phyloP scores from a whole-genome alignment of 2,329 filamentous ascomycete species.

The Monilinia laxa region DNA sequence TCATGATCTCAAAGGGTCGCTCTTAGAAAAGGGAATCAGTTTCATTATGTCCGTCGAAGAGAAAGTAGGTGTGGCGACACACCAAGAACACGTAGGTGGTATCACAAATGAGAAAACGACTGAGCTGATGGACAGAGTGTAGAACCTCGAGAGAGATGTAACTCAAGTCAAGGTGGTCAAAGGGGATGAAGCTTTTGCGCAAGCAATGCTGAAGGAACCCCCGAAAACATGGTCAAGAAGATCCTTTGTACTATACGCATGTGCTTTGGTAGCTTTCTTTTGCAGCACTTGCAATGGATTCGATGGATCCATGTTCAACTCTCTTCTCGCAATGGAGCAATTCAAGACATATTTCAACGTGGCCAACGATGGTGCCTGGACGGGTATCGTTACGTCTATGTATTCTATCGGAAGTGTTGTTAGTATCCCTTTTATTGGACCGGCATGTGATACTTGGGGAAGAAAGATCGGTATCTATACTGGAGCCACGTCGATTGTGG shows the following conservation, averaged over 20 bases:
- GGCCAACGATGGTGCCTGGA: constrained; percentile 46
- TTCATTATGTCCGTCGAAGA: constrained; percentile 1
- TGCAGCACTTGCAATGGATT: constrained; percentile 53
- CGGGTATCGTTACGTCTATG: constrained; percentile 52
- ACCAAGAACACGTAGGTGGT: constrained; percentile 3
- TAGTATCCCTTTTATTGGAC: constrained; percentile 49
- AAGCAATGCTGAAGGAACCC: constrained; percentile 54
- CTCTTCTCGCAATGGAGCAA: constrained; percentile 45
- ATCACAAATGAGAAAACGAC: background rate
- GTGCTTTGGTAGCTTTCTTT: constrained; percentile 48
- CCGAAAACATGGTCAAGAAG: constrained; percentile 43
- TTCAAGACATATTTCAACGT: constrained; percentile 45
- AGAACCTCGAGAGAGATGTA: background rate
- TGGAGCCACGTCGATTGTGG: constrained; percentile 45
- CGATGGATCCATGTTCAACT: constrained; percentile 51
- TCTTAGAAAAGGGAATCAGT: background rate
- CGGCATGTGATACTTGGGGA: constrained; percentile 48
- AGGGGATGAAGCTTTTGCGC: constrained; percentile 51
- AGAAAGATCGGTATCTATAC: constrained; percentile 49
- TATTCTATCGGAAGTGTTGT: constrained; percentile 51
- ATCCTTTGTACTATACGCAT: constrained; percentile 46
- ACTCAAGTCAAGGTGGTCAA: constrained; percentile 33
- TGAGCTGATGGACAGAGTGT: background rate
- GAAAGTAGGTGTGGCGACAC: background rate
- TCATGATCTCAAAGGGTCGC: background rate